These are phyloP conservation scores for Clavariopsis aquatica DNA, from an alignment of 495 filamentous ascomycete genomes.

Conservation along the genomic window DNA sequence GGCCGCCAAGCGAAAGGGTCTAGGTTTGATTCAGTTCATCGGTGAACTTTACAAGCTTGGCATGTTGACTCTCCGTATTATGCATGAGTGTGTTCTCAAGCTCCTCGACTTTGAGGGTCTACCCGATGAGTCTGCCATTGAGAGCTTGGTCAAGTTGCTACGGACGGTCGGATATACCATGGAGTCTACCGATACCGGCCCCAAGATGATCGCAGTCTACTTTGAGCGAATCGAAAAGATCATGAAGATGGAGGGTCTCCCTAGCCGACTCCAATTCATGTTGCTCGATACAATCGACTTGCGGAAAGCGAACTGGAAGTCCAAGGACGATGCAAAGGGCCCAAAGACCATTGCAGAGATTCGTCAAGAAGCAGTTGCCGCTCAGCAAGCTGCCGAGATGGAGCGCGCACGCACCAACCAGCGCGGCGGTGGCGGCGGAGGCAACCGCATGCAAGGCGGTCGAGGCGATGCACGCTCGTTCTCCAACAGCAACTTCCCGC, in stretches of 20 bases:
- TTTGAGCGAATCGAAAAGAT: conserved; percentile 82
- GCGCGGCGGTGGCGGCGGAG: conserved; percentile 60
- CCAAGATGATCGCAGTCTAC: conserved; percentile 87
- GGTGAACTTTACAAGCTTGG: conserved; percentile 97
- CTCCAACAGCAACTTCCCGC: conserved; percentile 62
- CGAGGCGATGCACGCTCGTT: conserved; percentile 85
- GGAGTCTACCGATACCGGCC: conserved; percentile 68
- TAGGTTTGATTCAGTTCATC: conserved; percentile 98
- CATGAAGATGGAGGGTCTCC: conserved; percentile 72
- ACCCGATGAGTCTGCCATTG: conserved; percentile 93
- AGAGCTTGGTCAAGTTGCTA: conserved; percentile 89
- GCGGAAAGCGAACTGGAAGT: conserved; percentile 69
- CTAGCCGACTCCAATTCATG: conserved; percentile 92
- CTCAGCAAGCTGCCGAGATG: conserved; percentile 63
- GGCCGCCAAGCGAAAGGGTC: conserved; percentile 92
- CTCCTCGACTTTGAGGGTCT: conserved; percentile 91
- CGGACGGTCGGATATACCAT: conserved; percentile 81
- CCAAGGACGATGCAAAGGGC: conserved; percentile 87
- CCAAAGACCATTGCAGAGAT: conserved; percentile 95
- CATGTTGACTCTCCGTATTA: conserved; percentile 98
- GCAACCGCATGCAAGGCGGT: conserved; percentile 68
- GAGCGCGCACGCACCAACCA: conserved; percentile 62
- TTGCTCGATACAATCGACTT: conserved; percentile 91
- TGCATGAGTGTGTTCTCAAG: conserved; percentile 98
- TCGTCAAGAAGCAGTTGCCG: conserved; percentile 76